Percentiles rank a stretch among this genome's conserved stretches.
Conservation (phyloP, 805 yeast genomes). For the Metschnikowia reukaufii region DNA sequence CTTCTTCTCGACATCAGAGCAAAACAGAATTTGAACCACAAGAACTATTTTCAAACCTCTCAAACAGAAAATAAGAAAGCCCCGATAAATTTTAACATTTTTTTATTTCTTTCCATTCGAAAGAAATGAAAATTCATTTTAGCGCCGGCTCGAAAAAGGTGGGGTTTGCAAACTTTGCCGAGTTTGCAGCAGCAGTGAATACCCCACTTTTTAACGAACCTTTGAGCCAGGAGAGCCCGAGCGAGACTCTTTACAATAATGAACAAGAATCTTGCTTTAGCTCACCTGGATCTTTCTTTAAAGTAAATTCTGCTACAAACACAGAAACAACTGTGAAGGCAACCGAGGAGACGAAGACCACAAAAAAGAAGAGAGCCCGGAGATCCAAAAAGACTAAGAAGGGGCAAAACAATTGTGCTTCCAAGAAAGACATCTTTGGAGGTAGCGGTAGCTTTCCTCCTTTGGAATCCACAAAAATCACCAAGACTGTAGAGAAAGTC, state of each 20-base stretch:
- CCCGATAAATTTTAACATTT: neutral
- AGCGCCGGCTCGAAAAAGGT: neutral
- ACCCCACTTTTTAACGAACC: neutral
- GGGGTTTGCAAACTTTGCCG: neutral
- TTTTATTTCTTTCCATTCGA: neutral
- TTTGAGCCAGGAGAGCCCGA: neutral
- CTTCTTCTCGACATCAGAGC: neutral
- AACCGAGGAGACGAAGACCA: neutral
- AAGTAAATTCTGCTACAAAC: neutral
- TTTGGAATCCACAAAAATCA: neutral
- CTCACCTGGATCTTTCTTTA: neutral
- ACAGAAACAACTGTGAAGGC: neutral
- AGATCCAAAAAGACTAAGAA: neutral
- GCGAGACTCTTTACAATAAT: neutral
- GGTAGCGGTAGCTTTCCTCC: neutral
- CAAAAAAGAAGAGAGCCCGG: neutral
- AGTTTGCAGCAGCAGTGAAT: neutral
- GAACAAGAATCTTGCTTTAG: neutral
- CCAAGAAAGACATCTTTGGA: neutral
- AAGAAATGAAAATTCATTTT: neutral
- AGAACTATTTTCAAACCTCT: neutral
- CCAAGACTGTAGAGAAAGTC: neutral
- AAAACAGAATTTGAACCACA: neutral
- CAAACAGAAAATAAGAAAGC: neutral
- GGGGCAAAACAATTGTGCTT: neutral